phyloP scores from a whole-genome alignment of 2,329 filamentous ascomycete genomes.

The Trichoderma afroharzianum region DNA sequence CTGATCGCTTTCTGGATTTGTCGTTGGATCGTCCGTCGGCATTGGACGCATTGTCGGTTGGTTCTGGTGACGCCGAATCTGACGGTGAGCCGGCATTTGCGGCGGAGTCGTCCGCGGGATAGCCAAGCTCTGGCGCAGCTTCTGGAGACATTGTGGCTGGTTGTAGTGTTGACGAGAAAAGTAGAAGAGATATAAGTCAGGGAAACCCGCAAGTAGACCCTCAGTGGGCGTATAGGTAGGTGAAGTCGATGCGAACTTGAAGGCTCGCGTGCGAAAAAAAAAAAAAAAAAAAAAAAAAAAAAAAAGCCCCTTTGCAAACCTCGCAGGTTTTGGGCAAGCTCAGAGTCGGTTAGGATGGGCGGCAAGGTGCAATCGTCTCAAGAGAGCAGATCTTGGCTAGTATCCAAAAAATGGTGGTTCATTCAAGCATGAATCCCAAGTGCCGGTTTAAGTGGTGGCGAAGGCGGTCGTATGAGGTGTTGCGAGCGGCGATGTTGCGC shows the following conservation, averaged over 20 bases:
- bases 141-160: slow-evolving; percentile 5
- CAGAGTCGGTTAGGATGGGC: background rate
- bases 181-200: background rate
- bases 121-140: background rate
- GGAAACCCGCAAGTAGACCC: background rate
- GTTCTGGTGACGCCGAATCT: slow-evolving; percentile 14
- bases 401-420: background rate
- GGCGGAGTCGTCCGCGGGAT: background rate
- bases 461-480: background rate
- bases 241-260: background rate
- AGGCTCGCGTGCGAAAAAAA: background rate
- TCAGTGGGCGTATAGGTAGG: background rate
- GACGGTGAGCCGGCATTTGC: slow-evolving; percentile 10
- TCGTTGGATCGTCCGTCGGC: slow-evolving; percentile 14
- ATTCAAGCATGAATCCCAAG: background rate
- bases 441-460: background rate
- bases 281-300: no score
- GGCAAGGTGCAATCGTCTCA: background rate
- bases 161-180: background rate
- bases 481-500: background rate
- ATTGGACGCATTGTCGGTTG: background rate
- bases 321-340: background rate
- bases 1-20: slow-evolving; percentile 34
- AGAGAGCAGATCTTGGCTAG: background rate
- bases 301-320: background rate